Evolutionary conservation across 2,329 filamentous ascomycete species (phyloP).

Genomic region (Fusarium solani-melongenae): DNA sequence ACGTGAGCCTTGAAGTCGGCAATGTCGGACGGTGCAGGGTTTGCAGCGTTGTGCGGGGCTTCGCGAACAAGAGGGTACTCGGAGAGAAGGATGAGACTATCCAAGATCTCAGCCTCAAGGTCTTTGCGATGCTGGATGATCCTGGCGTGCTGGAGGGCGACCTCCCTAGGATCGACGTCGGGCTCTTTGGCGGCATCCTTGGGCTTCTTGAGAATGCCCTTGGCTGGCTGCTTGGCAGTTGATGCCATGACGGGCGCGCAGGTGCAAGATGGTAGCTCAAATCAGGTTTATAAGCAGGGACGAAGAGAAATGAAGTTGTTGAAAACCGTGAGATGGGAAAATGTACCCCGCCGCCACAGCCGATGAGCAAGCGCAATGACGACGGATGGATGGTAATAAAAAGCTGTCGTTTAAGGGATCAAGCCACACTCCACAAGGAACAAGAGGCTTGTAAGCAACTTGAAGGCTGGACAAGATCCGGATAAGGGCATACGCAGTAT

Average conservation of each 20-base stretch:
- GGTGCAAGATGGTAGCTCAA: neutral
- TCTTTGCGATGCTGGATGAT: constrained; percentile 86
- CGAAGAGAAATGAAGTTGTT: neutral
- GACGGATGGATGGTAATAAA: constrained; percentile 5
- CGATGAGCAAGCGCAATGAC: constrained; percentile 3
- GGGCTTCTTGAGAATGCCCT: constrained; percentile 71
- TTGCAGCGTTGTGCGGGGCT: constrained; percentile 54
- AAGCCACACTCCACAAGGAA: constrained; percentile 23
- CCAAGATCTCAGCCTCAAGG: constrained; percentile 78
- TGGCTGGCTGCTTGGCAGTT: constrained; percentile 52
- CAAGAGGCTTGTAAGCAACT: neutral
- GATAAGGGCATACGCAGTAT: neutral
- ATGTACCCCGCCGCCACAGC: constrained; percentile 19
- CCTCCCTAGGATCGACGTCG: constrained; percentile 60
- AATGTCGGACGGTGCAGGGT: constrained; percentile 68
- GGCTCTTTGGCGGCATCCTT: constrained; percentile 40
- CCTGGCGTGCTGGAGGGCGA: constrained; percentile 84
- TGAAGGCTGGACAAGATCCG: neutral
- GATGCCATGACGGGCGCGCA: constrained; percentile 38
- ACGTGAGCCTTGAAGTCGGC: constrained; percentile 74
- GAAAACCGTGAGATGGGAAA: neutral
- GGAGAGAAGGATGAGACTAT: constrained; percentile 77
- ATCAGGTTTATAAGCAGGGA: neutral
- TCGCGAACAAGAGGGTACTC: constrained; percentile 60
- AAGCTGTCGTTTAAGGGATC: neutral